A percentile compares a stretch with the other conserved stretches of the same genome.
Conservation (phyloP, 495 filamentous ascomycete genomes). For the Xylaria nigripes region DNA sequence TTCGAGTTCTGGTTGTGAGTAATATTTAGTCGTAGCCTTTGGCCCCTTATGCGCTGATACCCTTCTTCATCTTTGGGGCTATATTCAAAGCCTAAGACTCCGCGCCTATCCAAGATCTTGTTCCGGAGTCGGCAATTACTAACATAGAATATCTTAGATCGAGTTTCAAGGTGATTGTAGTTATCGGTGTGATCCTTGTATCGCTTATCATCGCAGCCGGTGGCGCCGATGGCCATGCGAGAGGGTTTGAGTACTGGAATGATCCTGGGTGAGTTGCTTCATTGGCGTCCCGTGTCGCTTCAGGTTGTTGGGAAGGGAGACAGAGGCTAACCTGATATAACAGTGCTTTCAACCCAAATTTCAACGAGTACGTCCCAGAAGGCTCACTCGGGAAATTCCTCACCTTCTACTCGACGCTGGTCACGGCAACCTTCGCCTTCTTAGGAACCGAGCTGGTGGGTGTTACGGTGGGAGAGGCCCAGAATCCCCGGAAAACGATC, state of each 20-base stretch:
- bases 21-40: neutral
- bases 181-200: constrained; percentile 57
- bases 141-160: neutral
- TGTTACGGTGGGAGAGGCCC: constrained; percentile 70
- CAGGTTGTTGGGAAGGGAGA: no score
- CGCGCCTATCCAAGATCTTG: neutral
- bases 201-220: constrained; percentile 65
- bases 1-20: constrained; percentile 72
- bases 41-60: neutral
- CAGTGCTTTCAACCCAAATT: constrained; percentile 53
- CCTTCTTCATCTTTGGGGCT: neutral
- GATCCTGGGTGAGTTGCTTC: constrained; percentile 47
- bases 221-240: constrained; percentile 64
- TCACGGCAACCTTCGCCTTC: constrained; percentile 75
- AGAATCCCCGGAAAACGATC: constrained; percentile 68
- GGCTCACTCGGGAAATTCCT: constrained; percentile 55
- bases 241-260: constrained; percentile 75
- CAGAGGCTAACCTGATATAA: constrained; percentile 25
- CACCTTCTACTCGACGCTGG: constrained; percentile 69
- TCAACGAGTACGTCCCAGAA: constrained; percentile 44
- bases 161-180: constrained; percentile 58
- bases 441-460: constrained; percentile 80
- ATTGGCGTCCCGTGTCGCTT: constrained; percentile 43
- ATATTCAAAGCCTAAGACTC: neutral
- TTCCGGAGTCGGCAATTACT: neutral